Base-by-base conservation (phyloP, 2,329 filamentous ascomycete species). In the Fusarium mangiferae region DNA sequence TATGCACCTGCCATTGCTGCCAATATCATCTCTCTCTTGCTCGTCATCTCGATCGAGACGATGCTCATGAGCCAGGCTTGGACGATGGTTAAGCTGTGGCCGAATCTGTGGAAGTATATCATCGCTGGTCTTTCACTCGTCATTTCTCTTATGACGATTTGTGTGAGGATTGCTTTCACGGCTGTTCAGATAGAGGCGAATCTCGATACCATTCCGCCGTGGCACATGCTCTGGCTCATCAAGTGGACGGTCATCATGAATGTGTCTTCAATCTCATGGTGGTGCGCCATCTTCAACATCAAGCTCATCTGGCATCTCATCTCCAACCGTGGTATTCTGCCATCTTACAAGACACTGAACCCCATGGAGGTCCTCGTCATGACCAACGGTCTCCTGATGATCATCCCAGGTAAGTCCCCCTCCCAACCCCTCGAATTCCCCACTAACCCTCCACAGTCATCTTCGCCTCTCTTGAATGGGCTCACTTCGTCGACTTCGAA, bases 361-460 rank as follows among this genome's bases (percentile, higher is more conserved):
- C 84, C 87, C 10, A 86, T 90, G 82, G 88, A 90, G 73, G 84
- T 88, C 13, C 81, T 90, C 30, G 83, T 89, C 57, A 86, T 89
- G 75, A 87, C 87, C 55, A 90, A 90, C 42, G 88, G 87, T 17
- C 72, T 89, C 3, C 80, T 90, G 61, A 90, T 90, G 88, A 73
- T 89, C 22, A 78, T 89, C 15, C 88, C 88, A n/a, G 85, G 88
- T 89, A 79, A 52, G 83, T 79, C 42, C 18, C 22, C 35, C 26
- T 28, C 13, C 6, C 6, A 26, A 13, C 8, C 26, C 14, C 10
- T 30, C 6, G 4, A 48, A 12, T 5, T 13, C 20, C 49, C 26
- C 49, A 56, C 63, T 72, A 42, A 68, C 56, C 24, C 13, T 12
- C 17, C 3, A 22, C n/a, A 89, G 87, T 85, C 62, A 74, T 89